phyloP scores from a whole-genome alignment of 805 yeast genomes.

The Ogataea trehaloabstinens region DNA sequence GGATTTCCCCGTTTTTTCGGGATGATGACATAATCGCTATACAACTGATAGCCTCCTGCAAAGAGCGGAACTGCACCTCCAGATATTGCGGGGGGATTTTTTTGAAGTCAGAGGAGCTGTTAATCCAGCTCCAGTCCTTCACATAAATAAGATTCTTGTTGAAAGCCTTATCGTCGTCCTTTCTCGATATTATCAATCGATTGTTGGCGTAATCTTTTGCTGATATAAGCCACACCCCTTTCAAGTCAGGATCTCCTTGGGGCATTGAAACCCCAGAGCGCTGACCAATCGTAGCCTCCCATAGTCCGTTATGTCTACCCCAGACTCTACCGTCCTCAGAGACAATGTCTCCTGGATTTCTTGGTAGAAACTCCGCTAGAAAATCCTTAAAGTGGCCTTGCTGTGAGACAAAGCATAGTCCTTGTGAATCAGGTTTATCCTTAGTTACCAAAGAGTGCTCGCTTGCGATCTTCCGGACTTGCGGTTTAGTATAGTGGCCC shows the following conservation, averaged over 20 bases:
- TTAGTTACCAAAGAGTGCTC: slow-evolving; percentile 56
- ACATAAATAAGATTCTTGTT: slow-evolving; percentile 44
- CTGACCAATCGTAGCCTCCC: slow-evolving; percentile 97
- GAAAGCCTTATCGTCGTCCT: slow-evolving; percentile 57
- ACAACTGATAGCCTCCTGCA: slow-evolving; percentile 54
- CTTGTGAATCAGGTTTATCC: slow-evolving; percentile 89
- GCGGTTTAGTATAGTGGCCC: slow-evolving; percentile 73
- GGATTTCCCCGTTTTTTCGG: slow-evolving; percentile 16
- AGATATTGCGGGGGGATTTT: slow-evolving; percentile 26
- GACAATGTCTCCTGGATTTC: slow-evolving; percentile 76
- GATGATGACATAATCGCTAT: slow-evolving; percentile 5
- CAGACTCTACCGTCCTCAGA: slow-evolving; percentile 71
- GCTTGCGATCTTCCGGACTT: slow-evolving; percentile 68
- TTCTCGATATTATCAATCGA: slow-evolving; percentile 76
- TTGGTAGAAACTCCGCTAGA: slow-evolving; percentile 67
- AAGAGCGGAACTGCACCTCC: slow-evolving; percentile 67
- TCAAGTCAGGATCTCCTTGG: slow-evolving; percentile 72
- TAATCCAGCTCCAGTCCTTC: slow-evolving; percentile 51
- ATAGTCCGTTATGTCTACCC: slow-evolving; percentile 83
- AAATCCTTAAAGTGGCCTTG: slow-evolving; percentile 65
- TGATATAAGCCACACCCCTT: slow-evolving; percentile 85
- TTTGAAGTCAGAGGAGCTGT: slow-evolving; percentile 11
- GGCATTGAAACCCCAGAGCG: slow-evolving; percentile 79
- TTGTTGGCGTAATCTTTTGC: slow-evolving; percentile 64
- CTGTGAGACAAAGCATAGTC: slow-evolving; percentile 84